Evolutionary conservation across 2,329 filamentous ascomycete species (phyloP), one percentile per base, ranked within the genome.

Genomic region (Aspergillus sp.): DNA sequence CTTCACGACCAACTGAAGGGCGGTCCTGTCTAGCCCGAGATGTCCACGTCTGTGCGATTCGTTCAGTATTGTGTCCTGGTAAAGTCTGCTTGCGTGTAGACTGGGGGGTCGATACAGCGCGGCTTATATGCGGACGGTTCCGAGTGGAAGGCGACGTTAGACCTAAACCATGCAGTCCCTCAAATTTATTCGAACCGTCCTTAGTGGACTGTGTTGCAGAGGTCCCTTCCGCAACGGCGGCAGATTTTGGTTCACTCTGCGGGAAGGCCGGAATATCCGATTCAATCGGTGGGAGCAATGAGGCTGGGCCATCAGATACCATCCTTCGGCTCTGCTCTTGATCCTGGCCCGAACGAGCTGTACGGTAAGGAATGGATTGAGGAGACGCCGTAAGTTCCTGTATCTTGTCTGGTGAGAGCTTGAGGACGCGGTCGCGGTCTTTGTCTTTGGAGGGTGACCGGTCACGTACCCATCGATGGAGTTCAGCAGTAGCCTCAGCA

Each of bases 371-470:
- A n/a, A 85, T 74, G 42, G 81, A 84, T 15, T 81, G 75, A 8
- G 82, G 80, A 12, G 82, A 82, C 15, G 77, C 70, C 5, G 81
- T 83, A 42, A 85, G 76, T 44, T 83, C 81, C 42, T 82, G 77
- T 3, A 85, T 80, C 67, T 84, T 78, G 41, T 76, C 77, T 2
- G 80, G 78, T 3, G 83, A 84, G 30, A 85, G 71, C 63, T 83
- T 85, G 57, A 82, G 68, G 3, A 80, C 60, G 13, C 48, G 58
- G 7, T 66, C 61, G 39, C 48, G 55, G 18, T 64, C 68, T 48
- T 69, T 67, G 20, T 72, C 70, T 12, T 66, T 65, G 9, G 30
- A 50, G 17, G 65, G 64, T n/a, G 67, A 63, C 7, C 53, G 52
- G 26, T 70, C 69, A 17, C 62, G 59, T n/a, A 68, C 59, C 41